Evolutionary conservation across 345 rosid genomes (phyloP).

Genomic region (rapeseed (Brassica napus)): Da-Ae NC_063444.1:3567501-3568000

Average conservation of each 20-base stretch:
- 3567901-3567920: not conserved
- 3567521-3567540: too few species aligned
- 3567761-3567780: conserved; percentile 48
- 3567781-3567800: conserved; percentile 67
- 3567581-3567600: not conserved
- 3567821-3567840: conserved; percentile 1
- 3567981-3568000: not conserved
- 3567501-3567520: too few species aligned
- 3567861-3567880: conserved; percentile 2
- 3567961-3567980: not conserved
- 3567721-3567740: not conserved
- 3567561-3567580: not conserved
- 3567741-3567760: conserved; percentile 30
- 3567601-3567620: not conserved
- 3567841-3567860: conserved; percentile 3
- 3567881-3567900: not conserved
- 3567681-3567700: conserved; percentile 22
- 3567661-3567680: not conserved
- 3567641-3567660: not conserved
- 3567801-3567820: conserved; percentile 61
- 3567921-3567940: not conserved
- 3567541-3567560: too few species aligned
- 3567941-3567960: not conserved
- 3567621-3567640: not conserved
- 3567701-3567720: conserved; percentile 5